These are phyloP conservation scores for Cyberlindnera subsufficiens DNA, from an alignment of 805 yeast species.

Conservation along the genomic window DNA sequence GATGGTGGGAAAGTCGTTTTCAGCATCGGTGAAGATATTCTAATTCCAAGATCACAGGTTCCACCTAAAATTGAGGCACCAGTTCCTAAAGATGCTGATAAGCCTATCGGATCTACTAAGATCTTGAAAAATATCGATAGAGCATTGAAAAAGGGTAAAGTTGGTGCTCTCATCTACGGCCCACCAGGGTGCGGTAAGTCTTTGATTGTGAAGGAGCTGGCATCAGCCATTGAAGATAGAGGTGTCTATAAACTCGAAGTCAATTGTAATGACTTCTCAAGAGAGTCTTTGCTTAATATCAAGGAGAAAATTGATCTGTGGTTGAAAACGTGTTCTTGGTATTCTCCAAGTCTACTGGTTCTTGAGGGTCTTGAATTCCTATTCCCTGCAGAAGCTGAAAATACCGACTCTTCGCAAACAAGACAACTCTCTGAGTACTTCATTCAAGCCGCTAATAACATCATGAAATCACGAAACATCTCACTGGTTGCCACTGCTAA, in stretches of 20 bases:
- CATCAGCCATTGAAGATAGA: conserved; percentile 28
- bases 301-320: conserved; percentile 39
- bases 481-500: conserved; percentile 58
- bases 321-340: conserved; percentile 60
- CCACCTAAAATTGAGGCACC: conserved; percentile 7
- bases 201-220: conserved; percentile 39
- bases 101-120: conserved; percentile 54
- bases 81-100: neutral
- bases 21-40: conserved; percentile 45
- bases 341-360: conserved; percentile 66
- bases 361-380: conserved; percentile 76
- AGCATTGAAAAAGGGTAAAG: conserved; percentile 36
- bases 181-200: conserved; percentile 82
- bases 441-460: conserved; percentile 37
- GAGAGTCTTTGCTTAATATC: conserved; percentile 44
- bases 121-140: conserved; percentile 34
- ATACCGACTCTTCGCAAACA: conserved; percentile 55
- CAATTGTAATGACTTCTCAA: conserved; percentile 52
- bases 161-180: conserved; percentile 65
- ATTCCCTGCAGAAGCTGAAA: conserved; percentile 54
- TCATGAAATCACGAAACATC: conserved; percentile 35
- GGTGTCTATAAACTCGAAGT: conserved; percentile 42
- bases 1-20: conserved; percentile 32
- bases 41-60: conserved; percentile 14
- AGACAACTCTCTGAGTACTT: conserved; percentile 63